Evolutionary conservation across 228 moss, liverwort and hornwort genomes (phyloP).

Genomic region (Sphagnum magellanicum): DNA sequence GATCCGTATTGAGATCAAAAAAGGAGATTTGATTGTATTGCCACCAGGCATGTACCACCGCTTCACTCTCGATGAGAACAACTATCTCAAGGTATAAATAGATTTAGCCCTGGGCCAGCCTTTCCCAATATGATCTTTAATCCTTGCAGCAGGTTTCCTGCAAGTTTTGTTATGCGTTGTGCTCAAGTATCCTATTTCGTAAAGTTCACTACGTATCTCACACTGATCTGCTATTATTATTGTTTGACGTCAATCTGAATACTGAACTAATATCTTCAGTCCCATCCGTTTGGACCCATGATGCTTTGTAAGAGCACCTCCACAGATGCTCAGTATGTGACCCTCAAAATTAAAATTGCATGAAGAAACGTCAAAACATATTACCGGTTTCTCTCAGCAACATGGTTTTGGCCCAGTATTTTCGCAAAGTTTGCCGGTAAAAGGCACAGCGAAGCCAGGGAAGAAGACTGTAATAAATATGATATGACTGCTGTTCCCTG

Average conservation of each 20-base stretch:
- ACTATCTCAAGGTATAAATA: slow-evolving; percentile 38
- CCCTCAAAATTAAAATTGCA: too few relatives aligned
- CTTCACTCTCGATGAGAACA: slow-evolving; percentile 35
- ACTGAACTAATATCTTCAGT: too few relatives aligned
- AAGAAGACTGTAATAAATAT: too few relatives aligned
- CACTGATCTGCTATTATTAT: neutral
- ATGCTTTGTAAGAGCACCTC: too few relatives aligned
- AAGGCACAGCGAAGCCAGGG: too few relatives aligned
- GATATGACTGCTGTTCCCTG: too few relatives aligned
- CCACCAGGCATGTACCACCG: slow-evolving; percentile 74
- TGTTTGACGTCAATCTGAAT: neutral
- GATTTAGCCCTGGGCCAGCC: neutral
- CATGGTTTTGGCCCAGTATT: too few relatives aligned
- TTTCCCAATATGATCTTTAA: neutral
- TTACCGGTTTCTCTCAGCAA: too few relatives aligned
- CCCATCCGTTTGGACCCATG: too few relatives aligned
- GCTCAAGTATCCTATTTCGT: neutral
- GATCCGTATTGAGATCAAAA: slow-evolving; percentile 63
- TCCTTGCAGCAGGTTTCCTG: neutral
- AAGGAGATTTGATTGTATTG: slow-evolving; percentile 48
- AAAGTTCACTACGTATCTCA: neutral
- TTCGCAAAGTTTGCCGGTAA: too few relatives aligned
- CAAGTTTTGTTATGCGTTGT: neutral
- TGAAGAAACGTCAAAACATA: too few relatives aligned
- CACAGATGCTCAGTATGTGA: too few relatives aligned